Base-by-base conservation (phyloP, 345 rosid genomes). In the Gossypium ekmanianum region DNA sequence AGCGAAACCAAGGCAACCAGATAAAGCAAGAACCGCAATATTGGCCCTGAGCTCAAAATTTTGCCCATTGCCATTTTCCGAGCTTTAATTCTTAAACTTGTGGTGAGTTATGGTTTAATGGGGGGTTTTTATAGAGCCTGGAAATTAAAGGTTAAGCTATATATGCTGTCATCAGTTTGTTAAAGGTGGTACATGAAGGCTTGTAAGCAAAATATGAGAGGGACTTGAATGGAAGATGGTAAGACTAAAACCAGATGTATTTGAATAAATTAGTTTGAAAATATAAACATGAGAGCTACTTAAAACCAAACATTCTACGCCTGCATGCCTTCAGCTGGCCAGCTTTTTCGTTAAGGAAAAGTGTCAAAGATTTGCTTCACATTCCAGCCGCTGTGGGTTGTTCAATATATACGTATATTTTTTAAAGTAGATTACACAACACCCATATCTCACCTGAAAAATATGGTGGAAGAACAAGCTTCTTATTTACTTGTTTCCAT, bases 121-220 rank as follows among this genome's bases (percentile, higher is more conserved):
- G 41, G 39, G 76, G 47, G 48, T 14, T 56, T 75, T 54, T 76
- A 68, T 76, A 68, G 47, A 29, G 57, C 2, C 2, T 57, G 29
- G 20, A 57, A 20, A 34, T 34, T 34, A 34, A 54, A 22, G 29
- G 61, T 29, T 50, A 74, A 50, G 71, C 5, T 24, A 45, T 39
- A 34, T 34, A 34, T 34, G 7, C 41, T 5, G 27, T 1, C 1
- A 44, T 75, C 57, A n/a, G 74, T 57, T 68, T 68, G 73, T 57
- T 68, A 69, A 59, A 47, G 24, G 64, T 6, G 63, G 63, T 9
- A 63, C 68, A 68, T 24, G 74, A 61, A 76, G 44, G 52, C 79
- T 76, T 76, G 79, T 27, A 69, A 68, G 74, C 68, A 68, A 76
- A 62, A 63, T 13, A 34, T 54, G 72, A 65, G 2, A 52, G 54